Base-by-base conservation (phyloP, 1,284 basidiomycete genomes). In the Apiotrichum laibachii region DNA sequence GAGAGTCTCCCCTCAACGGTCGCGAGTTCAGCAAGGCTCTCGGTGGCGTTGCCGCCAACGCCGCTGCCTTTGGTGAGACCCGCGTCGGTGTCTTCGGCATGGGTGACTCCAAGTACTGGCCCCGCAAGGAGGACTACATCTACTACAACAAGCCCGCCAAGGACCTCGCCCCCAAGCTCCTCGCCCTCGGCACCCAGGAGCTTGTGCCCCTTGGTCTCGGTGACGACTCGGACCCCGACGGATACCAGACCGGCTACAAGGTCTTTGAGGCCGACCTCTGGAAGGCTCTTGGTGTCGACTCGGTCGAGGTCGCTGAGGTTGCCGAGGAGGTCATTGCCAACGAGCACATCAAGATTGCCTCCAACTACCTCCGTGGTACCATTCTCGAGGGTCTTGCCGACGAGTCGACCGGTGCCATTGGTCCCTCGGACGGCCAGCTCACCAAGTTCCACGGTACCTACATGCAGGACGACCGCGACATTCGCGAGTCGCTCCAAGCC, bases 101-200 rank as follows among this genome's bases (percentile, higher is more conserved):
- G 87, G 95, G 95, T 66, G 95, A 99, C 79, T 94, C 89, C 74
- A 94, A 97, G 80, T 99, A 99, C 81, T 99, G 95, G 95, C 96
- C 96, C 19, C 86, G 96, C 51, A 84, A 91, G 26, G 94, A 98
- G 79, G 95, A 99, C 73, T 89, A 89, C 34, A 89, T 92, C 71
- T 99, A 93, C 79, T 99, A 97, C 83, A 99, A 99, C 84, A 96
- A 94, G 81, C 88, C 96, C 0, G 86, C 86, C 22, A 96, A 92
- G 80, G 95, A 99, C 68, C 84, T 99, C 50, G 88, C 93, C 78
- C 80, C 83, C 33, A 86, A 87, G 43, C 79, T 97, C 18, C 85
- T 86, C 73, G 83, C 84, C 54, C 83, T 94, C 34, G 91, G 91
- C 35, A 89, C 85, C 18, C 80, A 86, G 69, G 85, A 88, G 53